phyloP scores from a whole-genome alignment of 2,329 filamentous ascomycete species.

The Stachybotrys chartarum region DNA sequence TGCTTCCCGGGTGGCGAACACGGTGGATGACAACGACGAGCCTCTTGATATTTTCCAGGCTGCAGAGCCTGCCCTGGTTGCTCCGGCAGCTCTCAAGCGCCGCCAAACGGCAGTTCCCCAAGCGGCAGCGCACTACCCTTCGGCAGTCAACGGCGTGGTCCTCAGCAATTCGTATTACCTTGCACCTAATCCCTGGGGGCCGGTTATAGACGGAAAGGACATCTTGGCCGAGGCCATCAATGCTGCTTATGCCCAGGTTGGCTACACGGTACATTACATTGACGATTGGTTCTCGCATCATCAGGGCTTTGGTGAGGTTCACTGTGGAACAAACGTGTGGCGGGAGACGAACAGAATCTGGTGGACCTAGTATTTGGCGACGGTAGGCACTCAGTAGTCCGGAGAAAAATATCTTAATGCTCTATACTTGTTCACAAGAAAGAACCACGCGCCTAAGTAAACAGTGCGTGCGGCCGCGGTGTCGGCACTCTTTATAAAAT shows the following conservation, averaged over 20 bases:
- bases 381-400: too few species aligned
- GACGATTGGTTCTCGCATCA: constrained; percentile 17
- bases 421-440: too few species aligned
- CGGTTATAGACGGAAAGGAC: constrained; percentile 11
- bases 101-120: not conserved
- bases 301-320: constrained; percentile 12
- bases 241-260: constrained; percentile 8
- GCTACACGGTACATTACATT: constrained; percentile 10
- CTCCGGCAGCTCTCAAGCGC: not conserved
- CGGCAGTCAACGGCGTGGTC: constrained; percentile 13
- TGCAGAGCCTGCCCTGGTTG: not conserved
- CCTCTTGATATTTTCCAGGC: not conserved
- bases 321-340: constrained; percentile 16
- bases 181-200: constrained; percentile 14
- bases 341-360: constrained; percentile 8
- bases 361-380: constrained; percentile 5
- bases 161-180: constrained; percentile 11
- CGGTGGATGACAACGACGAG: not conserved
- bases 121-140: constrained; percentile 10
- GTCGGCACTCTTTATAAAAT: too few species aligned
- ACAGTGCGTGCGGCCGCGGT: too few species aligned
- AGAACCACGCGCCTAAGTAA: too few species aligned
- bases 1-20: not conserved
- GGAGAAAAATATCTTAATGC: too few species aligned
- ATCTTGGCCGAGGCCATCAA: constrained; percentile 10